These are phyloP conservation scores for Phoma sp. DNA, from an alignment of 2,329 filamentous ascomycete genomes.

Conservation along the genomic window DNA sequence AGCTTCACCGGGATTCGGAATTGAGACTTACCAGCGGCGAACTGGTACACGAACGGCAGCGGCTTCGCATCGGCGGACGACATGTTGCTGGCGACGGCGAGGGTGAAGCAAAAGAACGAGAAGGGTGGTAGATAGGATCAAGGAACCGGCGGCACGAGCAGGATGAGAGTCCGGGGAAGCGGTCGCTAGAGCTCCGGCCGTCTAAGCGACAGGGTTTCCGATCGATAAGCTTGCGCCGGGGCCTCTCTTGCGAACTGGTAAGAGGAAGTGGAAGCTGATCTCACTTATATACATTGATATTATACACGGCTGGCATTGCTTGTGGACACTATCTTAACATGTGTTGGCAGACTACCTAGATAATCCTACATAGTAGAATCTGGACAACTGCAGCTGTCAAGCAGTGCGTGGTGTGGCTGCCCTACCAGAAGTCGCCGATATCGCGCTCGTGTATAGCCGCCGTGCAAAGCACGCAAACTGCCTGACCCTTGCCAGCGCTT, in stretches of 20 bases:
- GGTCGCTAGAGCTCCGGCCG: slow-evolving; percentile 3
- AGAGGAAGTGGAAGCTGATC: neutral
- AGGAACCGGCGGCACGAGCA: slow-evolving; percentile 19
- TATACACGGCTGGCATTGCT: too few relatives aligned
- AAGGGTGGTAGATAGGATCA: slow-evolving; percentile 14
- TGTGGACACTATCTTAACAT: too few relatives aligned
- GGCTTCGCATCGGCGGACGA: slow-evolving; percentile 66
- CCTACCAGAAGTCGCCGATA: slow-evolving; percentile 12
- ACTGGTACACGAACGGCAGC: slow-evolving; percentile 92
- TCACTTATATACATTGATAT: too few relatives aligned
- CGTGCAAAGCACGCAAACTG: slow-evolving; percentile 20
- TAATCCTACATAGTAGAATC: too few relatives aligned
- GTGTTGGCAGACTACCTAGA: too few relatives aligned
- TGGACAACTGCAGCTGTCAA: neutral
- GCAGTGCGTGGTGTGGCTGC: slow-evolving; percentile 2
- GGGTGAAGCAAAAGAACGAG: slow-evolving; percentile 6
- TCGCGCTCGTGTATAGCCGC: slow-evolving; percentile 3
- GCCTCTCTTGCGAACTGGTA: neutral
- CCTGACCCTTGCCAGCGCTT: neutral
- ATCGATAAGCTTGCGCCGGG: neutral
- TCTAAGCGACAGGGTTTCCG: neutral
- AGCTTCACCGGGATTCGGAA: slow-evolving; percentile 32
- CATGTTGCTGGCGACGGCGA: slow-evolving; percentile 44
- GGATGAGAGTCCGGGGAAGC: slow-evolving; percentile 36
- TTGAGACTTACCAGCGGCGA: slow-evolving; percentile 75